Percentiles rank a stretch among this genome's conserved stretches.
These are phyloP conservation scores for Antitrichia curtipendula DNA, from an alignment of 225 moss, liverwort and hornwort species.

Conservation along the genomic window DNA sequence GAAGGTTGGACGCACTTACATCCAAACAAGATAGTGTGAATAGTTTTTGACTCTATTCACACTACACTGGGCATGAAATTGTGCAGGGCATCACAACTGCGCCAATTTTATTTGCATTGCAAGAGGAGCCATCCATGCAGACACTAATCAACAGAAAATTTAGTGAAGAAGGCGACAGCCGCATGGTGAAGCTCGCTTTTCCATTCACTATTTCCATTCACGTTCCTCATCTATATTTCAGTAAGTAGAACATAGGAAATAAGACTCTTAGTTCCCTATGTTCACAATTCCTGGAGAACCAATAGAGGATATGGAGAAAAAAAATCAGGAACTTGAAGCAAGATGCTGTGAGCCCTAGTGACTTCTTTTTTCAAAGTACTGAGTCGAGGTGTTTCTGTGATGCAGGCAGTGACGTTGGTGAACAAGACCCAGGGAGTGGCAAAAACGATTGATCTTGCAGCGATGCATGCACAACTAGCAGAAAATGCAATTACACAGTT, in stretches of 20 bases:
- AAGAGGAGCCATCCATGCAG: conserved; percentile 65
- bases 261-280: too few relatives aligned
- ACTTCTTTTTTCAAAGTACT: neutral
- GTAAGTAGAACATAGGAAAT: neutral
- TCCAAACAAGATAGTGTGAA: neutral
- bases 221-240: neutral
- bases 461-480: conserved; percentile 56
- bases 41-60: neutral
- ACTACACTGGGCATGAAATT: neutral
- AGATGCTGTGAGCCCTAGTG: neutral
- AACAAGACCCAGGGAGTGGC: conserved; percentile 55
- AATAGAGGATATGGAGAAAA: neutral
- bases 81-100: conserved; percentile 79
- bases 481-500: conserved; percentile 48
- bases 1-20: neutral
- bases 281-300: neutral
- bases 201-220: neutral
- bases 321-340: neutral
- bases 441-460: conserved; percentile 61
- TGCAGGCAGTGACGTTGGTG: conserved; percentile 68
- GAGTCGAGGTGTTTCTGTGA: neutral
- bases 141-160: conserved; percentile 61
- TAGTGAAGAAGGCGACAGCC: conserved; percentile 44
- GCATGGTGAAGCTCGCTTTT: conserved; percentile 27
- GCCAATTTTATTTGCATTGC: conserved; percentile 67